Conservation (phyloP, 2,329 filamentous ascomycete species). For the Aspergillus brasiliensis region DNA sequence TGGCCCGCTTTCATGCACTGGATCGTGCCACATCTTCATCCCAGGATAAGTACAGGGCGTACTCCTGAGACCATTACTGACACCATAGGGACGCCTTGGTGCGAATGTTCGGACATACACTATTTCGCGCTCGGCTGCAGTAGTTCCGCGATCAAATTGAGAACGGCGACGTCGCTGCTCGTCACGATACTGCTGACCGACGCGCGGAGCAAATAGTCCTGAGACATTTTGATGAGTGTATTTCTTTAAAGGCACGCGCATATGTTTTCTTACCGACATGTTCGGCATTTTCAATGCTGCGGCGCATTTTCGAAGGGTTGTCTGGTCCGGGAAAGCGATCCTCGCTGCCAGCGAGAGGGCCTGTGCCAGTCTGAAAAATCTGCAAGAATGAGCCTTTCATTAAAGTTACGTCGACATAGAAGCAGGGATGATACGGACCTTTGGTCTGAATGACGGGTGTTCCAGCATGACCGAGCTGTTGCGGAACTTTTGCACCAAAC, state of each 20-base stretch:
- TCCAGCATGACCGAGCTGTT: constrained; percentile 97
- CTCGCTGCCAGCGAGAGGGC: constrained; percentile 66
- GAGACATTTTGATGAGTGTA: neutral
- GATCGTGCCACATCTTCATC: constrained; percentile 28
- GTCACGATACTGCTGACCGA: constrained; percentile 70
- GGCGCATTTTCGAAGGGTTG: constrained; percentile 83
- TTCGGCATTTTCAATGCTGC: constrained; percentile 83
- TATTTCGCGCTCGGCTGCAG: constrained; percentile 68
- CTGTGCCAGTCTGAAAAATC: constrained; percentile 57
- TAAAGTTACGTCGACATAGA: neutral
- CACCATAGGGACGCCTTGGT: constrained; percentile 20
- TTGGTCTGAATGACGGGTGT: constrained; percentile 76
- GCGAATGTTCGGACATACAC: constrained; percentile 30
- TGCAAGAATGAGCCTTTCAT: constrained; percentile 27
- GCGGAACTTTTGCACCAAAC: constrained; percentile 89
- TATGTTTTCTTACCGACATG: constrained; percentile 66
- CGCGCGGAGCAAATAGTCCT: constrained; percentile 74
- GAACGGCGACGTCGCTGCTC: constrained; percentile 76
- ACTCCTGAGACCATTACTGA: constrained; percentile 23
- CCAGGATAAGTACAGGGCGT: constrained; percentile 29
- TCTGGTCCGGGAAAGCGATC: constrained; percentile 76
- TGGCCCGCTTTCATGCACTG: constrained; percentile 21
- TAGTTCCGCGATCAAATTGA: constrained; percentile 79
- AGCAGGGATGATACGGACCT: constrained; percentile 55
- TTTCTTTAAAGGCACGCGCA: neutral